Evolutionary conservation across 805 yeast genomes (phyloP).

Genomic region (Debaryomyces castellii): DNA sequence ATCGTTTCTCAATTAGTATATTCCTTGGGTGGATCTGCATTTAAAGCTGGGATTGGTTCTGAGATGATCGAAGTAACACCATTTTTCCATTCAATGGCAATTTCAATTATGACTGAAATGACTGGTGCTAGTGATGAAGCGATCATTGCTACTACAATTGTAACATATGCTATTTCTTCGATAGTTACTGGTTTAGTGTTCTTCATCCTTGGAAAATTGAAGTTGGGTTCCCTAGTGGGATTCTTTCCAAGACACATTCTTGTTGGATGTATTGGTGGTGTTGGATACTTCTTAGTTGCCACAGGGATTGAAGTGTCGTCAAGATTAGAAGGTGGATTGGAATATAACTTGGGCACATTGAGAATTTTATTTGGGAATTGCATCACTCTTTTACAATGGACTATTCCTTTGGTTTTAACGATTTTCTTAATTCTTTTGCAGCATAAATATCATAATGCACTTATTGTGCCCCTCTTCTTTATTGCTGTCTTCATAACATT

Average conservation of each 20-base stretch:
- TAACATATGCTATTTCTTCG: slow-evolving; percentile 80
- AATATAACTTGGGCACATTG: slow-evolving; percentile 61
- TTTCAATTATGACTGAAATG: slow-evolving; percentile 57
- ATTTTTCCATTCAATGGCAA: slow-evolving; percentile 94
- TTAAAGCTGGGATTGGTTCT: slow-evolving; percentile 89
- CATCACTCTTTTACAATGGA: slow-evolving; percentile 51
- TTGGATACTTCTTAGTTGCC: slow-evolving; percentile 85
- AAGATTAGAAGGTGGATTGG: slow-evolving; percentile 69
- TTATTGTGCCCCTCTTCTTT: slow-evolving; percentile 80
- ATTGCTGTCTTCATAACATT: slow-evolving; percentile 66
- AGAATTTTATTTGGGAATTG: slow-evolving; percentile 43
- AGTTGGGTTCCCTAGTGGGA: slow-evolving; percentile 83
- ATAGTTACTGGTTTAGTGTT: slow-evolving; percentile 85
- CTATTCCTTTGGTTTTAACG: slow-evolving; percentile 67
- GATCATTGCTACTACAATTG: slow-evolving; percentile 80
- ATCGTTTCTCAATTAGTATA: slow-evolving; percentile 86
- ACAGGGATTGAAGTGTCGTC: slow-evolving; percentile 94
- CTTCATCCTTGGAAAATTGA: slow-evolving; percentile 70
- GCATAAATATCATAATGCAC: slow-evolving; percentile 56
- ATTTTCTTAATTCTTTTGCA: slow-evolving; percentile 56
- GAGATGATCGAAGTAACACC: slow-evolving; percentile 99
- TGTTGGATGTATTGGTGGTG: slow-evolving; percentile 98
- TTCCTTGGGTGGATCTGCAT: slow-evolving; percentile 88
- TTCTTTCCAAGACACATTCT: slow-evolving; percentile 95
- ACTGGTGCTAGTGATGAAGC: slow-evolving; percentile 49